Evolutionary conservation across 1,284 basidiomycete genomes (phyloP), one percentile per base, ranked within the genome.

Genomic region (Malassezia caprae): DNA sequence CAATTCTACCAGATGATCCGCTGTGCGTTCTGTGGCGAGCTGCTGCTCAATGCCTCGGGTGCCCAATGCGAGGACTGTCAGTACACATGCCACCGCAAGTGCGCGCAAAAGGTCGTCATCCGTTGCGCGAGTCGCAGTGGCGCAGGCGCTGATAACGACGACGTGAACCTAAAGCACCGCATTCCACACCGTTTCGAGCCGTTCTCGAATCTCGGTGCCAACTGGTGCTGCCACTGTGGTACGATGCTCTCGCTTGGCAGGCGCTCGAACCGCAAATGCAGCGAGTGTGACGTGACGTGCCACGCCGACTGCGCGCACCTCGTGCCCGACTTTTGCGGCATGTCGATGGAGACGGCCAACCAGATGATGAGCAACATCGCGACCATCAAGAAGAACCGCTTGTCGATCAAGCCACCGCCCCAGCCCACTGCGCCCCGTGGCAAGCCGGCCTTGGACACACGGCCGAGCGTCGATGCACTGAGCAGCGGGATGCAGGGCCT

Each of bases 161-260:
- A 89, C 76, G 91, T 96, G 77, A 96, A 96, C 79, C 90, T 98
- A 76, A 98, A 99, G 71, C 91, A 98, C 77, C 87, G 94, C 53
- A 98, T 99, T 69, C 94, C 94, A 43, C 94, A 99, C 77, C 86
- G 94, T 23, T 99, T 98, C 79, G 89, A 93, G 71, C 85, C 90
- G 27, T 84, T 96, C 75, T 96, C 91, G 64, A 98, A 96, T 76
- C 86, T 98, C 59, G 88, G 90, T 45, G 88, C 94, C 23, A 96
- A 94, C 74, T 99, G 94, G 94, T 99, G 94, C 77, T 98, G 93
- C 76, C 94, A 99, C 76, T 99, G 94, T 76, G 94, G 94, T 62
- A 67, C 62, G 58, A 96, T 99, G 82, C 83, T 98, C 35, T 90
- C 94, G 47, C 82, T 98, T 48, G 94, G 94, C 51, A 84, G 91